Percentiles rank a stretch among this genome's conserved stretches.
Evolutionary conservation across 805 yeast species (phyloP).

Genomic region (Metschnikowia corniflorae): DNA sequence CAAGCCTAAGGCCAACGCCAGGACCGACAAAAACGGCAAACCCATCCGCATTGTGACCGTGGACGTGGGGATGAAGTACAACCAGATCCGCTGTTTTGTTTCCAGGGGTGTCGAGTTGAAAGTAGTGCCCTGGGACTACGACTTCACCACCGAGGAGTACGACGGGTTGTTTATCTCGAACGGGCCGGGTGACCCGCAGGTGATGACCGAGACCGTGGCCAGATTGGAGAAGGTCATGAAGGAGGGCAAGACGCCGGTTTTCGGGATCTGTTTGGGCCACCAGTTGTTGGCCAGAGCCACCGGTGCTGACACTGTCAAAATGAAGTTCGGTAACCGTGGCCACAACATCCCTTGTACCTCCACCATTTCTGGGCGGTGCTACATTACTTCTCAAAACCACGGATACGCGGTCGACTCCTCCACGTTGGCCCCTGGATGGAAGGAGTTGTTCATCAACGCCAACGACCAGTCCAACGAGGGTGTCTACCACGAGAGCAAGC

Average conservation of each 20-base stretch:
- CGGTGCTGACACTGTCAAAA: conserved; percentile 88
- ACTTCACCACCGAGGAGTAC: conserved; percentile 71
- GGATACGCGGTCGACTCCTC: conserved; percentile 93
- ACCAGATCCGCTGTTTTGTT: conserved; percentile 95
- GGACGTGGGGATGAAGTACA: conserved; percentile 97
- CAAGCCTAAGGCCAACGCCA: conserved; percentile 58
- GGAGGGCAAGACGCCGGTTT: conserved; percentile 77
- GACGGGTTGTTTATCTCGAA: conserved; percentile 96
- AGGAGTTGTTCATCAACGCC: conserved; percentile 90
- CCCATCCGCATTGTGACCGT: conserved; percentile 79
- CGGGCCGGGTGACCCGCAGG: conserved; percentile 99
- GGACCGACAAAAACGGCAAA: conserved; percentile 66
- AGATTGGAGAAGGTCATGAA: conserved; percentile 56
- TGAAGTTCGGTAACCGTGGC: conserved; percentile 98
- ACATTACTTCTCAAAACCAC: conserved; percentile 97
- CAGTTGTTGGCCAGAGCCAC: conserved; percentile 93
- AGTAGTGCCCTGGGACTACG: conserved; percentile 96
- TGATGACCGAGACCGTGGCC: conserved; percentile 63
- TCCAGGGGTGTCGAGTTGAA: conserved; percentile 92
- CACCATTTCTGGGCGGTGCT: conserved; percentile 88
- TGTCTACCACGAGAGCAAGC: conserved; percentile 83
- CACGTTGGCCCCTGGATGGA: conserved; percentile 78
- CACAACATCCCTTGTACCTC: conserved; percentile 97
- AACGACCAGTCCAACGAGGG: conserved; percentile 99
- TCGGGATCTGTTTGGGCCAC: conserved; percentile 98